These are phyloP conservation scores for Coniophora puteana DNA, from an alignment of 1,284 basidiomycete species.

Conservation along the genomic window DNA sequence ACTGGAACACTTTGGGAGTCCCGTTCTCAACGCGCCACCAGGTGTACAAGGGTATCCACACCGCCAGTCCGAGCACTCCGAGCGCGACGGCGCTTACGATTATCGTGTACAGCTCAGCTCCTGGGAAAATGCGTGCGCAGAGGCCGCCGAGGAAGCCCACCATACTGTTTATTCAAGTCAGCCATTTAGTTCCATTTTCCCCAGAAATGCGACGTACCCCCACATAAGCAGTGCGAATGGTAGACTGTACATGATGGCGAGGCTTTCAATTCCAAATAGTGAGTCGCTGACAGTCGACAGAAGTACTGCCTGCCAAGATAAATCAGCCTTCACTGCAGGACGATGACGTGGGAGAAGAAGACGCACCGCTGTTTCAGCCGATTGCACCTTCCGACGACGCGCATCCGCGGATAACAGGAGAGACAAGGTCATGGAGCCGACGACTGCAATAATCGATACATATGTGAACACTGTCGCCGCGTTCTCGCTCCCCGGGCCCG, in stretches of 20 bases:
- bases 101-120: too few relatives aligned
- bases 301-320: conserved; percentile 2
- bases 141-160: too few relatives aligned
- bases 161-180: not conserved
- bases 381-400: too few relatives aligned
- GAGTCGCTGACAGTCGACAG: too few relatives aligned
- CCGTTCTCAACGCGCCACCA: too few relatives aligned
- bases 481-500: not conserved
- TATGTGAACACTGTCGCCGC: not conserved
- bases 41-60: too few relatives aligned
- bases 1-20: too few relatives aligned
- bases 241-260: conserved; percentile 20
- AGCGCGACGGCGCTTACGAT: too few relatives aligned
- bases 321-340: not conserved
- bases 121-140: too few relatives aligned
- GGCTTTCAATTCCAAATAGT: conserved; percentile 13
- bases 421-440: not conserved
- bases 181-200: not conserved
- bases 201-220: conserved; percentile 13
- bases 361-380: too few relatives aligned
- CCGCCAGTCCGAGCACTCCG: too few relatives aligned
- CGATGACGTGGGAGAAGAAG: not conserved
- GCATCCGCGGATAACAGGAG: too few relatives aligned
- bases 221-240: conserved; percentile 23
- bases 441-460: not conserved